phyloP scores from a whole-genome alignment of 129 eudicot species.

The Lactuca saligna region DNA sequence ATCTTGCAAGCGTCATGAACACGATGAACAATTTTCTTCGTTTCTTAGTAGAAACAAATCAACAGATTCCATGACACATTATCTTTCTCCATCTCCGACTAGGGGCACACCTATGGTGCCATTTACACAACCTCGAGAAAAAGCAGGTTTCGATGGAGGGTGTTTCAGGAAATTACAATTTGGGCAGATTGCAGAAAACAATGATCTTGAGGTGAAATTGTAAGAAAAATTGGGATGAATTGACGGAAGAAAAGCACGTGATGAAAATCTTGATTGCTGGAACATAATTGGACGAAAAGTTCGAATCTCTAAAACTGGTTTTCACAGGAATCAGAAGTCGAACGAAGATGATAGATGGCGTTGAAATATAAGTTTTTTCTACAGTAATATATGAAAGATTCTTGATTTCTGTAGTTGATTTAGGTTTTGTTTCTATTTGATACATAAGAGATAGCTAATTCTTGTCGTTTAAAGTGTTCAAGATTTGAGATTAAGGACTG shows the following conservation, averaged over 20 bases:
- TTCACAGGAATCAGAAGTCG: background rate
- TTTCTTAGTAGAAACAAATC: conserved; percentile 24
- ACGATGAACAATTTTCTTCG: background rate
- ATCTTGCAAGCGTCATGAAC: conserved; percentile 16
- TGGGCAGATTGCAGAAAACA: conserved; percentile 17
- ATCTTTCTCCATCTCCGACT: background rate
- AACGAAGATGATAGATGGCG: too few species aligned
- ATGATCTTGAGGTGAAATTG: conserved; percentile 2
- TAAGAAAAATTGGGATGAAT: conserved; percentile 72
- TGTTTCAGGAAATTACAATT: conserved; percentile 44
- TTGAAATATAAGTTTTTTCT: too few species aligned
- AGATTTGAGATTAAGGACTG: background rate
- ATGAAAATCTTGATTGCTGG: conserved; percentile 43
- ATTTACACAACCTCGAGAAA: conserved; percentile 43
- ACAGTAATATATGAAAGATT: background rate
- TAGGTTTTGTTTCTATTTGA: background rate
- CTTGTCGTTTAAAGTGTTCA: background rate
- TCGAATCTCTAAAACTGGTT: conserved; percentile 22
- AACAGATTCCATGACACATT: background rate
- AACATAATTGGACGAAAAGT: conserved; percentile 33
- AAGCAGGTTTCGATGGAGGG: conserved; percentile 17
- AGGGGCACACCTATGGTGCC: conserved; percentile 30
- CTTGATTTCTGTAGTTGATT: conserved; percentile 6
- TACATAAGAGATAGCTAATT: background rate
- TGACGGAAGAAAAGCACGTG: conserved; percentile 54